phyloP scores from a whole-genome alignment of 306 rosid genomes.

The Medicago truncatula region DNA sequence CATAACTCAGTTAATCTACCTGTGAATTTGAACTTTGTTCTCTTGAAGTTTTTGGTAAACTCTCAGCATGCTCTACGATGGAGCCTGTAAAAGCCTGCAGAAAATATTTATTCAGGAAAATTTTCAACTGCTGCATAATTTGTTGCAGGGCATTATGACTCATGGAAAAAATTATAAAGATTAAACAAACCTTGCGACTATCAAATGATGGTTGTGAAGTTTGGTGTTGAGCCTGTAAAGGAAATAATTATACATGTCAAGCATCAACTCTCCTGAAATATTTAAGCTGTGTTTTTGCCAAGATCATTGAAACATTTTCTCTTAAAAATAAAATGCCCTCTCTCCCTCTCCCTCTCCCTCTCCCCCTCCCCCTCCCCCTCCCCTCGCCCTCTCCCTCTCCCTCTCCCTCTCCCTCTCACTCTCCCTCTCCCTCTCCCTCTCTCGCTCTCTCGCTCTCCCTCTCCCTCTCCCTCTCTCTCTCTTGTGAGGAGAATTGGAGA shows the following conservation, averaged over 20 bases:
- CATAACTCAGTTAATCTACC: slow-evolving; percentile 49
- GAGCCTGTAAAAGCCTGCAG: slow-evolving; percentile 90
- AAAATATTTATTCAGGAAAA: slow-evolving; percentile 24
- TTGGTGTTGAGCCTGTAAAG: slow-evolving; percentile 50
- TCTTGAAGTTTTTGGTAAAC: slow-evolving; percentile 46
- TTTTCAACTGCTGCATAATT: not conserved
- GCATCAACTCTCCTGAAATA: slow-evolving; percentile 3
- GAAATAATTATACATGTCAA: slow-evolving; percentile 38
- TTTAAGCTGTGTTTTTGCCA: not conserved
- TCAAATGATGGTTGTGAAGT: slow-evolving; percentile 62
- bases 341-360: no score
- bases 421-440: no score
- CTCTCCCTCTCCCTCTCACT: no score
- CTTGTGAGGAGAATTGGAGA: no score
- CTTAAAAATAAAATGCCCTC: no score
- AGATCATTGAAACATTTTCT: not conserved
- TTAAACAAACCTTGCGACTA: slow-evolving; percentile 56
- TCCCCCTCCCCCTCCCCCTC: no score
- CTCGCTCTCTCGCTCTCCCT: no score
- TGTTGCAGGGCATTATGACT: not conserved
- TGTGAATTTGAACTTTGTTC: slow-evolving; percentile 55
- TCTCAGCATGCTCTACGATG: slow-evolving; percentile 66
- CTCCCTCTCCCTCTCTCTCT: no score
- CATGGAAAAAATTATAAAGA: not conserved
- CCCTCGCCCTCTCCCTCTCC: no score